Conservation (phyloP, 148 eudicot genomes). For the Heliamphora exappendiculata region DNA sequence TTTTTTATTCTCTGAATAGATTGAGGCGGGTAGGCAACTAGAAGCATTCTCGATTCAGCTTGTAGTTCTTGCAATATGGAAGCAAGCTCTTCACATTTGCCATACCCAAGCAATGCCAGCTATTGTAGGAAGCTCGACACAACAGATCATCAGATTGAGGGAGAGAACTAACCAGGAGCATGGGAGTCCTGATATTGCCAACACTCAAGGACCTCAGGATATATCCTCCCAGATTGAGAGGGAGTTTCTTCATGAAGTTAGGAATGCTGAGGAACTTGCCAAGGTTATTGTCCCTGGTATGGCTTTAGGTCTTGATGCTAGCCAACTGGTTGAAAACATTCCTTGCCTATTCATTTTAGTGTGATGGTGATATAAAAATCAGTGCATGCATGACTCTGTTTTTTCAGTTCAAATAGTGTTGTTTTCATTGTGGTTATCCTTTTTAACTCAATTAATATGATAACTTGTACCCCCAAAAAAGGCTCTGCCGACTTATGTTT, state of each 20-base stretch:
- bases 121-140: slow-evolving; percentile 57
- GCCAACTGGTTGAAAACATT: slow-evolving; percentile 3
- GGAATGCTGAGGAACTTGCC: slow-evolving; percentile 71
- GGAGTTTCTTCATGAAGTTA: slow-evolving; percentile 75
- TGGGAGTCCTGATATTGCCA: slow-evolving; percentile 35
- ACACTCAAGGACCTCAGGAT: slow-evolving; percentile 38
- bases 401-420: not conserved
- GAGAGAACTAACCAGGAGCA: slow-evolving; percentile 31
- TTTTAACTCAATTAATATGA: not conserved
- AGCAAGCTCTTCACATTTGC: slow-evolving; percentile 83
- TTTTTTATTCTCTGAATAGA: slow-evolving; percentile 31
- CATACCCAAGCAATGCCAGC: slow-evolving; percentile 80
- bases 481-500: not conserved
- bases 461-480: too few relatives aligned
- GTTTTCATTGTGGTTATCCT: not conserved
- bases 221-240: slow-evolving; percentile 53
- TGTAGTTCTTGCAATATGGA: slow-evolving; percentile 86
- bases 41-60: slow-evolving; percentile 97
- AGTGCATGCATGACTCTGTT: not conserved
- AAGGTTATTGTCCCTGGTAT: slow-evolving; percentile 71
- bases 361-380: not conserved
- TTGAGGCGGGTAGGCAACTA: slow-evolving; percentile 49
- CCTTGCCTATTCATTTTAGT: not conserved
- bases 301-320: slow-evolving; percentile 4
- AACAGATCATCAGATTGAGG: slow-evolving; percentile 30